These are phyloP conservation scores for Fusarium sp. DNA, from an alignment of 2,329 filamentous ascomycete genomes.

Conservation along the genomic window DNA sequence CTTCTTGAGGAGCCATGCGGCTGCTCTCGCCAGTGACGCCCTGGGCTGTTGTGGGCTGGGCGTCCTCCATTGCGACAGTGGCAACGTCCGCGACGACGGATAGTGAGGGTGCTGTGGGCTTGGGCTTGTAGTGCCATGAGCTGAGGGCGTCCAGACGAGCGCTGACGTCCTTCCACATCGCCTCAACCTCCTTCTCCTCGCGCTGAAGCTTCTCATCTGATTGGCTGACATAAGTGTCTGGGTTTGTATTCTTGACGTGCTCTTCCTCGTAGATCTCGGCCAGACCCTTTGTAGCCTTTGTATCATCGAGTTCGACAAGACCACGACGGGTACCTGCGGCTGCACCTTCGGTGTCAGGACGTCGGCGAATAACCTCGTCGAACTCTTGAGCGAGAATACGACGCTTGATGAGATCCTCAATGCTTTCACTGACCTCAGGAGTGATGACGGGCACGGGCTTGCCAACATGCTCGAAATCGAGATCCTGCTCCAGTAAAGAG, in stretches of 20 bases:
- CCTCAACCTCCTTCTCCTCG: slow-evolving; percentile 84
- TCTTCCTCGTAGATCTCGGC: slow-evolving; percentile 96
- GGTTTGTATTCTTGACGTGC: slow-evolving; percentile 80
- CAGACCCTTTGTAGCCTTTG: slow-evolving; percentile 85
- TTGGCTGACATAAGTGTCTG: slow-evolving; percentile 80
- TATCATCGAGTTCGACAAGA: slow-evolving; percentile 84
- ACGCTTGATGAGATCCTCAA: slow-evolving; percentile 93
- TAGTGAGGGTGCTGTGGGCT: slow-evolving; percentile 80
- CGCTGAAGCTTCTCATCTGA: slow-evolving; percentile 83
- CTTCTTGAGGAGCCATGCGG: slow-evolving; percentile 90
- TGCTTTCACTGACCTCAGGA: slow-evolving; percentile 86
- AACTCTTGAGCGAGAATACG: slow-evolving; percentile 91
- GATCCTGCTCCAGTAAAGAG: slow-evolving; percentile 90
- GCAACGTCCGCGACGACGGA: slow-evolving; percentile 90
- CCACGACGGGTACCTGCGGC: slow-evolving; percentile 72
- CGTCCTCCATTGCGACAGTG: slow-evolving; percentile 95
- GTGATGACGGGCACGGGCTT: slow-evolving; percentile 97
- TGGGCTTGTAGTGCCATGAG: slow-evolving; percentile 96
- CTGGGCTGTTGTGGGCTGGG: slow-evolving; percentile 83
- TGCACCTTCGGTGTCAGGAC: slow-evolving; percentile 76
- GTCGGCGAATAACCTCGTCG: slow-evolving; percentile 85
- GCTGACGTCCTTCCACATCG: slow-evolving; percentile 83
- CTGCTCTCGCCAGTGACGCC: slow-evolving; percentile 74
- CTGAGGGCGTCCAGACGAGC: slow-evolving; percentile 86
- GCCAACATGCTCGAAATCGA: slow-evolving; percentile 94